phyloP scores from a whole-genome alignment of 140 eudicot species.

The Anethum foeniculum region DNA sequence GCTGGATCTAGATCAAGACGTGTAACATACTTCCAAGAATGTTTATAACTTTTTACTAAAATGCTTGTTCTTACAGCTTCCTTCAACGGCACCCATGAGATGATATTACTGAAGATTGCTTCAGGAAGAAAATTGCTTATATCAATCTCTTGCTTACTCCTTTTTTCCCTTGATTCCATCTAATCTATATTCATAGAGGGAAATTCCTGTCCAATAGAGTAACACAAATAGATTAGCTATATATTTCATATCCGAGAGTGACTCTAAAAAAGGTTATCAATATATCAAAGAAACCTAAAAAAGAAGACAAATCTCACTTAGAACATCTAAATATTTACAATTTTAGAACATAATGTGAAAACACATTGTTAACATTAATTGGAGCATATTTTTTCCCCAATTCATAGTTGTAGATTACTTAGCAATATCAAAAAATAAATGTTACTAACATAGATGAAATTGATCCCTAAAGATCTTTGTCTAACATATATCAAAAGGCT shows the following conservation, averaged over 20 bases:
- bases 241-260: not conserved
- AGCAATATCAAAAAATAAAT: not conserved
- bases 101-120: not conserved
- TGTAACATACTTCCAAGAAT: conserved; percentile 1
- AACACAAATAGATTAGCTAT: not conserved
- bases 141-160: not conserved
- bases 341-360: not conserved
- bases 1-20: conserved; percentile 6
- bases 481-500: not conserved
- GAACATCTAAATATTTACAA: not conserved
- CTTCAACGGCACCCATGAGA: conserved; percentile 12
- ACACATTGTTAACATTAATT: not conserved
- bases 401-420: not conserved
- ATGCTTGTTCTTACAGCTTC: conserved; percentile 13
- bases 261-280: not conserved
- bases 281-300: not conserved
- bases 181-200: not conserved
- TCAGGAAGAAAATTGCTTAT: conserved; percentile 6
- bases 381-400: not conserved
- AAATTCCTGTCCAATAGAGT: not conserved
- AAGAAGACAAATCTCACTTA: not conserved
- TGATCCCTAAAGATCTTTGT: not conserved
- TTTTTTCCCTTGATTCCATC: not conserved
- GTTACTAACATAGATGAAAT: not conserved
- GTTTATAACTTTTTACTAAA: conserved; percentile 1